Conservation (phyloP, 768 basidiomycete species). For the Trametes villosa region DNA sequence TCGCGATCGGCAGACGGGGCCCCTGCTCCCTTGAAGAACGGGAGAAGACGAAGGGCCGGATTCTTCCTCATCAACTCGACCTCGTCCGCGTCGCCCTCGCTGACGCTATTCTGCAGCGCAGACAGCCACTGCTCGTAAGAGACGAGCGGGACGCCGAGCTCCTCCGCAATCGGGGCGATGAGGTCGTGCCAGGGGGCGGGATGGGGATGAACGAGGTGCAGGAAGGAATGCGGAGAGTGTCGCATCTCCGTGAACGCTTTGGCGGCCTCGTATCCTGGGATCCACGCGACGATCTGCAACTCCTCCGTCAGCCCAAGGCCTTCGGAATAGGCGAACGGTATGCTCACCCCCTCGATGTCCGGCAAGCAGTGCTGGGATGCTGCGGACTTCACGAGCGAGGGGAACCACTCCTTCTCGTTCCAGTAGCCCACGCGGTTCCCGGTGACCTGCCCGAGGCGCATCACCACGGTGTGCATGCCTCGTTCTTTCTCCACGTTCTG, state of each 20-base stretch:
- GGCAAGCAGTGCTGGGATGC: slow-evolving; percentile 3
- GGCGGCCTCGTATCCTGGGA: slow-evolving; percentile 46
- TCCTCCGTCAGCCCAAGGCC: neutral
- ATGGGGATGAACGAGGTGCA: slow-evolving; percentile 47
- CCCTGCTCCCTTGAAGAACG: slow-evolving; percentile 24
- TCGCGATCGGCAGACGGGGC: neutral
- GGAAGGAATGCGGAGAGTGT: slow-evolving; percentile 18
- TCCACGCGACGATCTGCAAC: slow-evolving; percentile 45
- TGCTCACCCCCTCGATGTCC: slow-evolving; percentile 7
- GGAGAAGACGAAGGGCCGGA: slow-evolving; percentile 27
- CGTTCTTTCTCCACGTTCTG: slow-evolving; percentile 21
- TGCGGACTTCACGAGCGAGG: slow-evolving; percentile 36
- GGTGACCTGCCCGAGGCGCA: slow-evolving; percentile 45
- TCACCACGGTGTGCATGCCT: slow-evolving; percentile 30
- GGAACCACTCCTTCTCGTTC: slow-evolving; percentile 45
- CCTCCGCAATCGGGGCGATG: slow-evolving; percentile 1
- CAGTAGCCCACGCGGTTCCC: slow-evolving; percentile 43
- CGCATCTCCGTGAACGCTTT: slow-evolving; percentile 38
- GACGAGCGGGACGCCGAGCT: slow-evolving; percentile 28
- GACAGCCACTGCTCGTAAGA: slow-evolving; percentile 32
- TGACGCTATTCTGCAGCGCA: slow-evolving; percentile 17
- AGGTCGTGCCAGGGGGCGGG: slow-evolving; percentile 36
- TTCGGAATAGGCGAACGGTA: neutral
- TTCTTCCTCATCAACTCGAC: slow-evolving; percentile 22
- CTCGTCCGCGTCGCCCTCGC: slow-evolving; percentile 8